Evolutionary conservation across 2,329 filamentous ascomycete species (phyloP), one percentile per base, ranked within the genome.

Genomic region (Arthrinium phaeospermum): DNA sequence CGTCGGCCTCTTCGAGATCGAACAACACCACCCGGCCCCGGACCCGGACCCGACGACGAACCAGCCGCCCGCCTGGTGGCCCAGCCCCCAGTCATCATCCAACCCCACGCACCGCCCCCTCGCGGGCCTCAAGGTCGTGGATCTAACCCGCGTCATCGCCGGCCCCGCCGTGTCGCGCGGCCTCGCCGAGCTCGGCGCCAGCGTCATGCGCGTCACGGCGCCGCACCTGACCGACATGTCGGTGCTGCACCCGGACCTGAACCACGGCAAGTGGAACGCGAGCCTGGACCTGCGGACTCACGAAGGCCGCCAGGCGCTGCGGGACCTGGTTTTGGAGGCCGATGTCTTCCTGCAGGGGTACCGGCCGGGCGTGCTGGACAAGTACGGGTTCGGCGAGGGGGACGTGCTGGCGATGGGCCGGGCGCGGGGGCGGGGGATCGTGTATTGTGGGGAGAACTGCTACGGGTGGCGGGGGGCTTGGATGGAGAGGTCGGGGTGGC

Each of bases 381-480:
- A 84, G 71, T 82, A 83, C 46, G 87, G 86, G 0, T 86, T 87
- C 72, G 81, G 82, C 0, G 77, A 79, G 0, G 76, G 83, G 7
- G 83, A 81, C 1, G 78, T 87, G 37, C 76, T 86, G 5, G 81
- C 85, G 12, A 70, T 86, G 64, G 82, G 80, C 1, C 80, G 82
- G 68, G 78, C 82, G 14, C 79, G 85, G 10, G 80, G 79, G 1
- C 77, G 82, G 24, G 86, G 85, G 0, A 80, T 88, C 27, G 81
- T 89, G n/a, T 83, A 86, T 53, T 83, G 85, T 3, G 78, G 83
- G 3, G 86, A 88, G 78, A 88, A 89, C 74, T 88, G 86, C 76
- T 89, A 88, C 73, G 87, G 87, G 0, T 88, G 83, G 81, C 76
- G 87, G 68, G 87, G 86, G 0, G 84, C 84, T 0, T 87, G 85